Base-by-base conservation (phyloP, 768 basidiomycete genomes). In the Boletus subparvulus region DNA sequence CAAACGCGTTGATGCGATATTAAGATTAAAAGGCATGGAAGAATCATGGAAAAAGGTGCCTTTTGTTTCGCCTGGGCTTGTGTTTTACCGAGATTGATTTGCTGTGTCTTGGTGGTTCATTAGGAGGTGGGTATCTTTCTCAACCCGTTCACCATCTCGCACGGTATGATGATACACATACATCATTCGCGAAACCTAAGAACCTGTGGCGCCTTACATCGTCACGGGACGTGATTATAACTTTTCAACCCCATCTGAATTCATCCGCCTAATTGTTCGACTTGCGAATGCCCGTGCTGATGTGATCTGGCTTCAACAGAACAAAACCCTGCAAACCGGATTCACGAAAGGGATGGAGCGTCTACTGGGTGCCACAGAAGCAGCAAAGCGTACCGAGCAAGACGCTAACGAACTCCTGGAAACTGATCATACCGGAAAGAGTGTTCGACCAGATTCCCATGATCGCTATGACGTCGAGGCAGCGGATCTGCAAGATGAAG, bases 321-420 rank as follows among this genome's bases (percentile, higher is more conserved):
- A 76, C 39, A 84, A 84, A 66, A 70, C 75, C 4, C 65, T 94
- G 6, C 94, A 97, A 75, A 88, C 84, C 0, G 90, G 91, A 10
- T 93, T 95, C 72, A 80, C 77, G 8, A 67, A 70, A 43, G 91
- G 88, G 17, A 97, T 97, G 94, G 93, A 97, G 64, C 73, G 73
- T 40, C 69, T 91, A 6, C 77, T 97, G 30, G 87, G 83, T 39
- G 83, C 89, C n/a, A 73, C 57, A 16, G 57, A 69, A 39, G 36
- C 41, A 69, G 21, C 60, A 60, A 35, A 67, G 64, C 51, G 56
- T 47, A 49, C 28, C 21, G 44, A 48, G 26, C 43, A 48, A 45
- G 56, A 58, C 16, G 30, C 16, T 12, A 5, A 56, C 16, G 54
- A 56, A 43, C 55, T 41, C 40, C 39, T 53, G 16, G 62, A 65